Evolutionary conservation across 177 flowering plant species (phyloP), one percentile per base, ranked within the genome.

Genomic region (Tripterygium wilfordii): DNA sequence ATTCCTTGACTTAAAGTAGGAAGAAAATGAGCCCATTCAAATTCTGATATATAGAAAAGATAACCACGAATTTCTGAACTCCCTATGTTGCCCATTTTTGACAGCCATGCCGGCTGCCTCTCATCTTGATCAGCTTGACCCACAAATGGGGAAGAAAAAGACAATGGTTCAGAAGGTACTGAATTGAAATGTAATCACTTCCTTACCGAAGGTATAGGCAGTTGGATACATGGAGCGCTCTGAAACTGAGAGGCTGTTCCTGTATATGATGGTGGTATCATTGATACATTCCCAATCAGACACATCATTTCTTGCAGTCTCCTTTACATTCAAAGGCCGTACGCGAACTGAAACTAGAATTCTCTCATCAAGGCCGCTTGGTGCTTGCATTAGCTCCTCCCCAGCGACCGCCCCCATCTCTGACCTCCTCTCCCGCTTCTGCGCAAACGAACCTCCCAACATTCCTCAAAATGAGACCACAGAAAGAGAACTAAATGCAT

Each of bases 211-310:
- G 39, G 75, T 50, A 18, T 74, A 70, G 12, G 73, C 73, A 58
- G 67, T 26, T 31, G 76, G 75, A 43, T 59, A 70, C 68, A 70
- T 39, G 41, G 76, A 71, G 5, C 74, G 52, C 45, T 74, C 79
- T 2, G 70, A 61, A 31, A 63, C 60, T 14, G 71, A 53, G 21
- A 69, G 67, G 37, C 28, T 60, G 55, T 58, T 70, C 60, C 54
- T 61, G 51, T 47, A 67, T 5, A 70, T 43, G 50, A 74, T 37
- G 8, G 75, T 70, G 32, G 38, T 47, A 18, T 64, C 65, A 35
- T 62, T 74, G 56, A 74, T 54, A 47, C 78, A 74, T 43, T 67
- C 72, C 78, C 78, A 74, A 32, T 74, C 78, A 3, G 68, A 64
- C 1, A 41, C 68, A 33, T 67, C 78, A 53, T 56, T 38, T 50